phyloP scores from a whole-genome alignment of 2,329 filamentous ascomycete genomes.

The Didymosphaeria variabile region DNA sequence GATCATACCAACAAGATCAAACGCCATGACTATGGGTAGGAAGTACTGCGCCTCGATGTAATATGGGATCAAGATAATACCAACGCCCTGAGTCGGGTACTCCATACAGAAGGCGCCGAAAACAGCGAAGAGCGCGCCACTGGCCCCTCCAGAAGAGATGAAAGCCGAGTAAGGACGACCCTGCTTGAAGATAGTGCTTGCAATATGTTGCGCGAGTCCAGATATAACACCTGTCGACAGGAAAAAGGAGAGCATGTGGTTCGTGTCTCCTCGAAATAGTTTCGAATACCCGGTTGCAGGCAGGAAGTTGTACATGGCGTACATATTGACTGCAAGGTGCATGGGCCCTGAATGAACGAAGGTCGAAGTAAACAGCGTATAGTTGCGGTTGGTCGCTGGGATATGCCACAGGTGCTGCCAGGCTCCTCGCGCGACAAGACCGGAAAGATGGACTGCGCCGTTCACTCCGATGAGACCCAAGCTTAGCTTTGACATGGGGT shows the following conservation, averaged over 20 bases:
- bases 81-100: slow-evolving; percentile 40
- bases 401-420: slow-evolving; percentile 43
- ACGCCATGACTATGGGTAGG: slow-evolving; percentile 42
- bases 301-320: slow-evolving; percentile 42
- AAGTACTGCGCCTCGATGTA: slow-evolving; percentile 42
- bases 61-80: slow-evolving; percentile 45
- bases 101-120: slow-evolving; percentile 43
- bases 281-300: slow-evolving; percentile 38
- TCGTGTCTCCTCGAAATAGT: slow-evolving; percentile 41
- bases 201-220: slow-evolving; percentile 41
- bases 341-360: slow-evolving; percentile 37
- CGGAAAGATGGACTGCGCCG: slow-evolving; percentile 37
- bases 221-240: slow-evolving; percentile 41
- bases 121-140: slow-evolving; percentile 44
- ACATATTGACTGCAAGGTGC: slow-evolving; percentile 42
- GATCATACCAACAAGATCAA: slow-evolving; percentile 44
- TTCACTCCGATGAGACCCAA: slow-evolving; percentile 41
- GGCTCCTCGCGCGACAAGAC: slow-evolving; percentile 30
- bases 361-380: slow-evolving; percentile 41
- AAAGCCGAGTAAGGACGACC: slow-evolving; percentile 26
- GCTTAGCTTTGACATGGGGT: slow-evolving; percentile 40
- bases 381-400: slow-evolving; percentile 40
- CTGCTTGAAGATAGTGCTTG: slow-evolving; percentile 34
- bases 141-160: slow-evolving; percentile 43
- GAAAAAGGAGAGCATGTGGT: slow-evolving; percentile 42